Evolutionary conservation across 2,329 filamentous ascomycete species (phyloP).

Genomic region (Paraconiothyrium sp.): DNA sequence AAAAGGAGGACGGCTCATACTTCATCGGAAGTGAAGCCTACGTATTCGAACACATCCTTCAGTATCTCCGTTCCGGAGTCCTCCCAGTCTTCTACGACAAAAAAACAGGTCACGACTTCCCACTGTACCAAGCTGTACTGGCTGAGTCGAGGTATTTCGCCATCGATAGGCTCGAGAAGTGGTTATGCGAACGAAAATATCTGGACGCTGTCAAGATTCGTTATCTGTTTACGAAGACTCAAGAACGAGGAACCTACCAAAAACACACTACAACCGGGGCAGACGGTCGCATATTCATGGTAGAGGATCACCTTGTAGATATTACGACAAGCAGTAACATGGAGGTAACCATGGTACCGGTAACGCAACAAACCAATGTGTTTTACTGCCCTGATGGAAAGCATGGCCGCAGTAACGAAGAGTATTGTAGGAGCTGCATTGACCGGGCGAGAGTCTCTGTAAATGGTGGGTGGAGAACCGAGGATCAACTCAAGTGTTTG

Average conservation of each 20-base stretch:
- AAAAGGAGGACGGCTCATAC: conserved; percentile 38
- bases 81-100: conserved; percentile 48
- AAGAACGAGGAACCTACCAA: conserved; percentile 3
- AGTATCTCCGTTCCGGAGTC: conserved; percentile 44
- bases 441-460: conserved; percentile 6
- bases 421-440: conserved; percentile 15
- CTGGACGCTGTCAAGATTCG: conserved; percentile 27
- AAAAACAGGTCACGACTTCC: conserved; percentile 41
- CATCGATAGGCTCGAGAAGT: conserved; percentile 38
- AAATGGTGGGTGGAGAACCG: conserved; percentile 12
- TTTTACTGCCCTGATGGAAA: conserved; percentile 17
- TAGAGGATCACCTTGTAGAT: conserved; percentile 15
- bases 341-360: conserved; percentile 16
- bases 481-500: conserved; percentile 17
- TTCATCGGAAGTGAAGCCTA: conserved; percentile 50
- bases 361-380: conserved; percentile 9
- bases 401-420: conserved; percentile 17
- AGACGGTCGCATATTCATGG: conserved; percentile 12
- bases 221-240: background rate
- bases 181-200: conserved; percentile 36
- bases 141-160: conserved; percentile 46
- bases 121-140: conserved; percentile 40
- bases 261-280: conserved; percentile 7
- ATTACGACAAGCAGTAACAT: conserved; percentile 17
- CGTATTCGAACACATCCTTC: conserved; percentile 49